Percentiles rank a stretch among this genome's conserved stretches.
Conservation (phyloP, 2,329 filamentous ascomycete species). For the Nectriaceae sp. region DNA sequence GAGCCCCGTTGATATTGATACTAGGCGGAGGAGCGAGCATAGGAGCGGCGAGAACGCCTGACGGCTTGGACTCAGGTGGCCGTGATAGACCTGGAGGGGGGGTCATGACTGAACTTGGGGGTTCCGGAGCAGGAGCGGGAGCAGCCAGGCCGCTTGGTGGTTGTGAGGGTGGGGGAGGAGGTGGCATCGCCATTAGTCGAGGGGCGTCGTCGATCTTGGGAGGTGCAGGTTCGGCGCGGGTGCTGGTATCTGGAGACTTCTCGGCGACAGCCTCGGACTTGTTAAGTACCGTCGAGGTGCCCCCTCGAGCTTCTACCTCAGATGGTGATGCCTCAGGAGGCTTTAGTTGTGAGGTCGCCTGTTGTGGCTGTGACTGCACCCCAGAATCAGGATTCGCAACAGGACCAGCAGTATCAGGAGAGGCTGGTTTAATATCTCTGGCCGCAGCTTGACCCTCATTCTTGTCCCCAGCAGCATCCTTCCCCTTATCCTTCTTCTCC, state of each 20-base stretch:
- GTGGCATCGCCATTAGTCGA: conserved; percentile 20
- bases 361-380: conserved; percentile 5
- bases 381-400: conserved; percentile 10
- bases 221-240: background rate
- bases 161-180: conserved; percentile 16
- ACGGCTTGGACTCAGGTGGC: conserved; percentile 29
- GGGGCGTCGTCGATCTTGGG: conserved; percentile 8
- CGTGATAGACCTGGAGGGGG: conserved; percentile 25
- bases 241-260: background rate
- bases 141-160: conserved; percentile 9
- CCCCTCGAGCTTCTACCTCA: conserved; percentile 7
- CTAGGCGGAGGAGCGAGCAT: conserved; percentile 38
- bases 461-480: conserved; percentile 6
- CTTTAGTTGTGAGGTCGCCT: conserved; percentile 4
- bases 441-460: background rate
- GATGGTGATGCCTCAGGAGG: conserved; percentile 1
- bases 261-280: background rate
- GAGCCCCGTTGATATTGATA: conserved; percentile 26
- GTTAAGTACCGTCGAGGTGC: conserved; percentile 2
- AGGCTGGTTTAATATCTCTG: background rate
- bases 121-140: conserved; percentile 10
- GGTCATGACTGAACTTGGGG: conserved; percentile 13
- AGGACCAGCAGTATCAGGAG: background rate
- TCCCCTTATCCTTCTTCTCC: conserved; percentile 36
- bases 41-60: conserved; percentile 40